Conservation (phyloP, 2,329 filamentous ascomycete genomes). For the Fusarium nanum region DNA sequence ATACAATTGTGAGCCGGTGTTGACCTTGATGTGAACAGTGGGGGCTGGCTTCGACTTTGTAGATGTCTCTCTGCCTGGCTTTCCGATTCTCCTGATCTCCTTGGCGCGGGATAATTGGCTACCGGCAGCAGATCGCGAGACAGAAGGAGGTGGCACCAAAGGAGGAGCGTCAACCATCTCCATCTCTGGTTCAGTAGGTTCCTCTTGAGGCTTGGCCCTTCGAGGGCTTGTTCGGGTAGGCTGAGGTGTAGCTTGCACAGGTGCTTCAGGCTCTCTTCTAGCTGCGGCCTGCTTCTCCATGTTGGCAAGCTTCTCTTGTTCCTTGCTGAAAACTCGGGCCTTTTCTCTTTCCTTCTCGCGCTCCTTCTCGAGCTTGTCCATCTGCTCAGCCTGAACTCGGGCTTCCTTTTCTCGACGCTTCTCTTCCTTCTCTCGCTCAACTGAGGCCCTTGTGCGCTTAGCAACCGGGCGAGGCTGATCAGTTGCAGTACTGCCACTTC, state of each 20-base stretch:
- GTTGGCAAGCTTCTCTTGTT: conserved; percentile 64
- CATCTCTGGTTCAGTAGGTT: conserved; percentile 54
- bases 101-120: conserved; percentile 61
- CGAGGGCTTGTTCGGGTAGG: conserved; percentile 64
- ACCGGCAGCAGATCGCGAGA: conserved; percentile 63
- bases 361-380: conserved; percentile 72
- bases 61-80: conserved; percentile 69
- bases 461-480: conserved; percentile 56
- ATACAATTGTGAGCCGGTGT: conserved; percentile 71
- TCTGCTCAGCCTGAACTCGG: conserved; percentile 69
- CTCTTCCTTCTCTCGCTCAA: conserved; percentile 71
- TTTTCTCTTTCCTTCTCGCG: conserved; percentile 78
- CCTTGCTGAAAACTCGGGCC: conserved; percentile 68
- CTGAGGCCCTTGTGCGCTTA: conserved; percentile 67
- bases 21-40: conserved; percentile 75
- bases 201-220: conserved; percentile 56
- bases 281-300: conserved; percentile 66
- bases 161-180: conserved; percentile 69
- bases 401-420: conserved; percentile 75
- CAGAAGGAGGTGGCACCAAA: conserved; percentile 69
- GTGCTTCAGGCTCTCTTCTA: conserved; percentile 64
- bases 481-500: conserved; percentile 24
- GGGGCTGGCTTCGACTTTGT: conserved; percentile 72
- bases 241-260: conserved; percentile 47
- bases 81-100: conserved; percentile 69